phyloP scores from a whole-genome alignment of 2,329 filamentous ascomycete genomes.

The Ceratocystis variospora region DNA sequence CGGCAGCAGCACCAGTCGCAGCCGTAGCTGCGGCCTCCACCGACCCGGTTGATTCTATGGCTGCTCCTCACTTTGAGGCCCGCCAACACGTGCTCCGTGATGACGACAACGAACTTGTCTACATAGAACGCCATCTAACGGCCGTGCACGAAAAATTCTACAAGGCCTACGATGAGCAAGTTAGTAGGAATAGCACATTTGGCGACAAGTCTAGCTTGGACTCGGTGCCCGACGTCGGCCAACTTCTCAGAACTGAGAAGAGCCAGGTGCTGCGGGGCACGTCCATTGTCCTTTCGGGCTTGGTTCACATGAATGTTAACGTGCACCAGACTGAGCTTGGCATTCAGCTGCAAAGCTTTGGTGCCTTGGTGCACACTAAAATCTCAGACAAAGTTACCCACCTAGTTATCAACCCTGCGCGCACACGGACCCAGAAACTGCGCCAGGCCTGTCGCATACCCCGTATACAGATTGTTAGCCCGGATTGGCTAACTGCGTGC shows the following conservation, averaged over 20 bases:
- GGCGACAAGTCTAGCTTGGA: conserved; percentile 23
- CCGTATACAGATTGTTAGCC: conserved; percentile 79
- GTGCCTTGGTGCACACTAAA: conserved; percentile 47
- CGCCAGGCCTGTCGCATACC: conserved; percentile 68
- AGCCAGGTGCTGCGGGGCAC: conserved; percentile 57
- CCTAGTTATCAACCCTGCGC: conserved; percentile 54
- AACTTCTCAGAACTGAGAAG: conserved; percentile 75
- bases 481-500: conserved; percentile 77
- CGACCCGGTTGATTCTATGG: conserved; percentile 21
- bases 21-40: conserved; percentile 19
- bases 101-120: conserved; percentile 68
- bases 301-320: conserved; percentile 70
- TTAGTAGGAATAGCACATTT: background rate
- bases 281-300: conserved; percentile 75
- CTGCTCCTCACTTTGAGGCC: conserved; percentile 26
- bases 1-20: conserved; percentile 5
- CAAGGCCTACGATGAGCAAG: conserved; percentile 53
- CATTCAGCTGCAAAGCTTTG: conserved; percentile 74
- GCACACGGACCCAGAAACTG: conserved; percentile 79
- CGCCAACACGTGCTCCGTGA: conserved; percentile 66
- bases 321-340: conserved; percentile 74
- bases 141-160: conserved; percentile 70
- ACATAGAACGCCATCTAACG: conserved; percentile 62
- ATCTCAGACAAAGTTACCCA: conserved; percentile 55
- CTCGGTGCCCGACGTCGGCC: conserved; percentile 66